Percentiles rank a stretch among this genome's conserved stretches.
Conservation (phyloP, 768 basidiomycete species). For the Hortiboletus campestris region DNA sequence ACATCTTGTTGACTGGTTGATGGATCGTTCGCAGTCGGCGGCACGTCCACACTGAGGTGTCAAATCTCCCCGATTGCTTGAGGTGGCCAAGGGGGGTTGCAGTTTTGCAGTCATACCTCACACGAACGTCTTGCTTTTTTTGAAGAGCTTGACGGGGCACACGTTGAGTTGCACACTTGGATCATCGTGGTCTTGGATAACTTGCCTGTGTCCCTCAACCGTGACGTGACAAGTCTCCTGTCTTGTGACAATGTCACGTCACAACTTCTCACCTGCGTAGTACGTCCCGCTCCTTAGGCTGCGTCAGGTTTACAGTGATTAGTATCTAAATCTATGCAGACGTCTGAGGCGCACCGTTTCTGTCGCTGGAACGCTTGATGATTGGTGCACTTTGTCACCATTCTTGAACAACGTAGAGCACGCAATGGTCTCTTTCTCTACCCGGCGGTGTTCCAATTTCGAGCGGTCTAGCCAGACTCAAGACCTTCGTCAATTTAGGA, state of each 20-base stretch:
- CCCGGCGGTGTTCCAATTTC: conserved; percentile 15
- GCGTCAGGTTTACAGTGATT: background rate
- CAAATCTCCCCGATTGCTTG: conserved; percentile 7
- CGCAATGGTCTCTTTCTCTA: background rate
- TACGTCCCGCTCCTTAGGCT: background rate
- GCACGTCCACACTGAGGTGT: background rate
- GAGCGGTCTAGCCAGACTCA: conserved; percentile 1
- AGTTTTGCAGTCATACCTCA: conserved; percentile 25
- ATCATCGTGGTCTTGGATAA: conserved; percentile 29
- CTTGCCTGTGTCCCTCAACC: conserved; percentile 26
- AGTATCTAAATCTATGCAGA: conserved; percentile 1
- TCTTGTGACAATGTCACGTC: conserved; percentile 26
- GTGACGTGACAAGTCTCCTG: conserved; percentile 31
- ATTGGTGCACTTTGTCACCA: background rate
- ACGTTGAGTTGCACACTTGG: conserved; percentile 27
- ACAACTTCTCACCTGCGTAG: conserved; percentile 7
- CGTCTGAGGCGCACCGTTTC: conserved; percentile 1
- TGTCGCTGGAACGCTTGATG: background rate
- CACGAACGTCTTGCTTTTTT: conserved; percentile 25
- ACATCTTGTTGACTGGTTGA: conserved; percentile 11
- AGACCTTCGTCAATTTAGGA: background rate
- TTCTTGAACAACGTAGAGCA: background rate
- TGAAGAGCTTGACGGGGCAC: conserved; percentile 25
- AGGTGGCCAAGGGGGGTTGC: conserved; percentile 1
- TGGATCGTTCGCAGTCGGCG: background rate